Base-by-base conservation (phyloP, 345 rosid genomes). In the Euphorbia tirucalli region DNA sequence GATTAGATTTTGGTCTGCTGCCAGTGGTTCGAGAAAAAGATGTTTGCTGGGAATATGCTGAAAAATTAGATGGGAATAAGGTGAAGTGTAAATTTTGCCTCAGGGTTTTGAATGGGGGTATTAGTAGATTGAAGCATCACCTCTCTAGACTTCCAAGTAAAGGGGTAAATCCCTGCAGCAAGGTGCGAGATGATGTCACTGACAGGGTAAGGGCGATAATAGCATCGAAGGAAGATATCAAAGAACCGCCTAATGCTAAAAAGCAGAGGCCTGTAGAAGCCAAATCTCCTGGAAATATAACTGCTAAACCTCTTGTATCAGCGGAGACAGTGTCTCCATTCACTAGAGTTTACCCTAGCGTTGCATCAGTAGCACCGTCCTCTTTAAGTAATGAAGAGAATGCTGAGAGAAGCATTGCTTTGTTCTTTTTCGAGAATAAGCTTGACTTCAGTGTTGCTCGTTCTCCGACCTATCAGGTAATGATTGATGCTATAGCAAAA, bases 11-110 rank as follows among this genome's bases (percentile, higher is more conserved):
- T 8, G 21, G 35, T 69, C 43, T 64, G 56, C 49, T 66, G 83
- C 48, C 84, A 92, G 93, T 92, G 97, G 97, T 92, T 65, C 87
- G 97, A 71, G 97, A 92, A 74, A 92, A 83, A 78, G 97, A 92
- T 76, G 79, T 83, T 55, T 92, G 97, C 65, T 92, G 97, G 97
- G 97, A 92, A 74, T 92, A 85, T 77, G 97, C 96, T 1, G 97
- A 92, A 79, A 92, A 87, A 69, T 71, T 92, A 19, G 97, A 92
- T 69, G 96, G 97, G 22, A 92, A 92, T 76, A 92, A 90, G 83
- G 97, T 92, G 60, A 78, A 81, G 62, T 92, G 97, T 77, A 90
- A 85, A 76, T 90, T 92, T 65, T 92, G 97, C 78, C 71, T 57
- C 3, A 74, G 97, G 70, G 70, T 92, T 72, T 67, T 92, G 73